Base-by-base conservation (phyloP, 768 basidiomycete genomes). In the Butyriboletus loyo region DNA sequence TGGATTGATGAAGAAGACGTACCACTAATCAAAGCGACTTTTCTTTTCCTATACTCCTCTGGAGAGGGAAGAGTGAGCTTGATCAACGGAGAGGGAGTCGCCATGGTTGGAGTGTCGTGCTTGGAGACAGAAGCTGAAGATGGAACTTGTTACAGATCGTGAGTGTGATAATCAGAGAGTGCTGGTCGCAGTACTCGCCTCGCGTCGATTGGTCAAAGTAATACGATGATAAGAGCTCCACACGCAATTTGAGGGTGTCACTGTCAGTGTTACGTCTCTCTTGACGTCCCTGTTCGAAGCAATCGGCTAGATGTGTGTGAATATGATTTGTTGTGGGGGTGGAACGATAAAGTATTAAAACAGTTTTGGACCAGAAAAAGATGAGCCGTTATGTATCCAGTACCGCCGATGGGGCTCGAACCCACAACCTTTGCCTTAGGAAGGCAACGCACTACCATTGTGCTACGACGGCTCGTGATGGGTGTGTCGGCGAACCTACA, bases 21-120 rank as follows among this genome's bases (percentile, higher is more conserved):
- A 91, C 94, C 94, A 61, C 91, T 91, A 59, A 98, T 89, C 46
- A 98, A 76, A 10, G 94, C 94, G 57, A 98, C 91, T 71, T 96
- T 97, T 71, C 94, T 86, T 73, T 88, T 86, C 61, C 81, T 79
- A 68, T 89, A 97, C 58, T 92, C 89, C 62, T 87, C 89, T 0
- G 83, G 80, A n/a, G 87, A 69, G 1, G 87, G 87, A 25, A 90
- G 75, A 57, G 77, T 66, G 46, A 83, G 73, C 57, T 75, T 80
- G 42, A 81, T 70, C 54, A 85, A 79, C 2, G 63, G 56, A 17
- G 56, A 42, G 15, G 53, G 25, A 5, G 46, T 36, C 46, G 62
- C 38, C 66, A 67, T 67, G 49, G 22, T 52, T 32, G 34, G 39
- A 14, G 13, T 40, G 13, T 37, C 34, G 45, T 39, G 46, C 28